phyloP scores from a whole-genome alignment of 2,329 filamentous ascomycete genomes.

The Colletotrichum echinochloae region DNA sequence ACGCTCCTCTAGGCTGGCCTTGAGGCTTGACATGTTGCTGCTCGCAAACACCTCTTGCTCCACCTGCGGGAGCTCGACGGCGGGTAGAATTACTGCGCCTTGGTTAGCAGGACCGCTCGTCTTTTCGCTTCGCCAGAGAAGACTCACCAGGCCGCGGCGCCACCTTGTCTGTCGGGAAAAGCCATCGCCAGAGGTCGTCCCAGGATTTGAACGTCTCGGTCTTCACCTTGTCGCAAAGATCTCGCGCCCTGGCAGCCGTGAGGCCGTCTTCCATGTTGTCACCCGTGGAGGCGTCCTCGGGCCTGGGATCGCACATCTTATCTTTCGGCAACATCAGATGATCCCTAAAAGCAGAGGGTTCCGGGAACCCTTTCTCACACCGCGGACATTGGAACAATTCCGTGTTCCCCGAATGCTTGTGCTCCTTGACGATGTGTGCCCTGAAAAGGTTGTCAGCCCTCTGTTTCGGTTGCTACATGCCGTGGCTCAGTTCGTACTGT shows the following conservation, averaged over 20 bases:
- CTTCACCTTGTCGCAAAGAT: constrained; percentile 1
- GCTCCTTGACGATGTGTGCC: constrained; percentile 58
- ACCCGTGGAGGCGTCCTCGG: background rate
- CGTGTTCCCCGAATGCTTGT: constrained; percentile 53
- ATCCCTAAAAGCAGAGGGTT: constrained; percentile 52
- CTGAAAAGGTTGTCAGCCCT: constrained; percentile 40
- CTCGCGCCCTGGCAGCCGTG: background rate
- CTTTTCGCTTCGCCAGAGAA: background rate
- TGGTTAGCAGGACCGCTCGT: background rate
- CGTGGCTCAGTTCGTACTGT: constrained; percentile 1
- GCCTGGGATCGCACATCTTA: constrained; percentile 52
- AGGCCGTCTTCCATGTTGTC: constrained; percentile 29
- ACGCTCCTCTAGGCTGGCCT: constrained; percentile 34
- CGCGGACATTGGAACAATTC: constrained; percentile 53
- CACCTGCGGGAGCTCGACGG: constrained; percentile 34
- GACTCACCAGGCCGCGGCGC: constrained; percentile 31
- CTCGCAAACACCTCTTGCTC: constrained; percentile 35
- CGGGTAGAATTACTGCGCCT: constrained; percentile 9
- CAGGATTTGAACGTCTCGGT: constrained; percentile 6
- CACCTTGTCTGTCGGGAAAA: constrained; percentile 22
- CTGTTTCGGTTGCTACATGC: background rate
- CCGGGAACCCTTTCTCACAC: constrained; percentile 54
- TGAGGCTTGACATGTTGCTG: constrained; percentile 33
- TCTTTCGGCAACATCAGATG: constrained; percentile 56
- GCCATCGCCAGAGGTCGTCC: constrained; percentile 32